Conservation (phyloP, 257 asterid genomes). For the Leptodermis oblonga region DNA sequence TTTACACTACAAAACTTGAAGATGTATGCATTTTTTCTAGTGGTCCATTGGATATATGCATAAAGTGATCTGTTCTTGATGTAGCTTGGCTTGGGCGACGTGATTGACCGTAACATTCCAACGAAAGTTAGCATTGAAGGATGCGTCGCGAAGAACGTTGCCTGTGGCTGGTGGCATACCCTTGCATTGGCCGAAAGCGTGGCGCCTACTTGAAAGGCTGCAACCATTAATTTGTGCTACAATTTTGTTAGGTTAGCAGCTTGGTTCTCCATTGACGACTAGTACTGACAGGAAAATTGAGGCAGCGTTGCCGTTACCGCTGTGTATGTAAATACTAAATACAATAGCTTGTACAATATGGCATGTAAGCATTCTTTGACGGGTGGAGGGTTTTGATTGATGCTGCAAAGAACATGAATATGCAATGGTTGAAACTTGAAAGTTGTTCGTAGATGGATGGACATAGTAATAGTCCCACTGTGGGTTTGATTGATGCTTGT, state of each 20-base stretch:
- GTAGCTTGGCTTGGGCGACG: conserved; percentile 95
- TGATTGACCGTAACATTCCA: conserved; percentile 78
- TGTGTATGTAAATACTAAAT: conserved; percentile 22
- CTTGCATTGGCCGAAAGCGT: conserved; percentile 72
- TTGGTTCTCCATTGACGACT: not conserved
- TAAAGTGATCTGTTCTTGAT: not conserved
- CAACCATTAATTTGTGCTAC: conserved; percentile 18
- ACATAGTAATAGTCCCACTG: no score
- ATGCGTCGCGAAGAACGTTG: conserved; percentile 48
- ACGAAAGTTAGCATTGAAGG: conserved; percentile 57
- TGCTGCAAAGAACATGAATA: not conserved
- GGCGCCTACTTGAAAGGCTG: conserved; percentile 43
- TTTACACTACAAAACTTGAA: not conserved
- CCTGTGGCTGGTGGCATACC: conserved; percentile 99
- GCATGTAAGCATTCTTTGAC: conserved; percentile 23
- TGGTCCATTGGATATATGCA: not conserved
- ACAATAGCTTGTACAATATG: conserved; percentile 22
- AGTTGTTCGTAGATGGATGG: no score
- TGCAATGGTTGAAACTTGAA: no score
- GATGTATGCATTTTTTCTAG: not conserved
- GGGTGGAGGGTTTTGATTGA: not conserved
- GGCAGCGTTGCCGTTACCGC: conserved; percentile 10
- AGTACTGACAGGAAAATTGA: not conserved
- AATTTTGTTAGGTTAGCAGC: conserved; percentile 70
- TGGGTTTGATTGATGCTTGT: no score